Percentiles rank a stretch among this genome's conserved stretches.
phyloP scores from a whole-genome alignment of 257 asterid genomes.

The Ajuga chamaepitys region DNA sequence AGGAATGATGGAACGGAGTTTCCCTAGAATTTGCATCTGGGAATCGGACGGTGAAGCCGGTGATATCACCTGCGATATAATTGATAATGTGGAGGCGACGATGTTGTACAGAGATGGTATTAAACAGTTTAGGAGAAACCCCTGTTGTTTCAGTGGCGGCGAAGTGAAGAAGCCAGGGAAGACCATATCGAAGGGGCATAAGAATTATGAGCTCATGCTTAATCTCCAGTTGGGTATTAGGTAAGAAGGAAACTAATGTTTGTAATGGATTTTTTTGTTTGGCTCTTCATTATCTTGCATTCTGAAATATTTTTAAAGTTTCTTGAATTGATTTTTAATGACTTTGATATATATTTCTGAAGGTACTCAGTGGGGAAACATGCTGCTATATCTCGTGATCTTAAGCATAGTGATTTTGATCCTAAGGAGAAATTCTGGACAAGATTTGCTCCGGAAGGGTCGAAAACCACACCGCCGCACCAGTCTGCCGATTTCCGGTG shows the following conservation, averaged over 20 bases:
- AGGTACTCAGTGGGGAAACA: conserved; percentile 66
- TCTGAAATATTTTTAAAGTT: not conserved
- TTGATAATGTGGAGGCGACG: conserved; percentile 47
- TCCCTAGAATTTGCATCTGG: conserved; percentile 54
- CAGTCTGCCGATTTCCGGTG: conserved; percentile 62
- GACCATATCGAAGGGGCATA: conserved; percentile 54
- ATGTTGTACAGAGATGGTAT: conserved; percentile 40
- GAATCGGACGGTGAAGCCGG: conserved; percentile 59
- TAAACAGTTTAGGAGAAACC: conserved; percentile 43
- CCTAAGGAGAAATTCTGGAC: conserved; percentile 67
- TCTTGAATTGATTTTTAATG: not conserved
- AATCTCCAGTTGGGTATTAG: conserved; percentile 62
- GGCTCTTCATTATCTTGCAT: not conserved
- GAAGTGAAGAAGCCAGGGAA: conserved; percentile 54
- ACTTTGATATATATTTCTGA: conserved; percentile 9
- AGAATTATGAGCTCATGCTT: conserved; percentile 61
- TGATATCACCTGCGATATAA: conserved; percentile 49
- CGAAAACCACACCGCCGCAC: conserved; percentile 64
- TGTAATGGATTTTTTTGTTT: not conserved
- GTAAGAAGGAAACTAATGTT: conserved; percentile 12
- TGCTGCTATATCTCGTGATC: conserved; percentile 36
- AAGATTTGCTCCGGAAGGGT: conserved; percentile 53
- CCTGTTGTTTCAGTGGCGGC: conserved; percentile 33
- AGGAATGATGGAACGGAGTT: conserved; percentile 25
- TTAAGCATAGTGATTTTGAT: conserved; percentile 52